These are phyloP conservation scores for Botrytis aclada DNA, from an alignment of 2,329 filamentous ascomycete species.

Conservation along the genomic window DNA sequence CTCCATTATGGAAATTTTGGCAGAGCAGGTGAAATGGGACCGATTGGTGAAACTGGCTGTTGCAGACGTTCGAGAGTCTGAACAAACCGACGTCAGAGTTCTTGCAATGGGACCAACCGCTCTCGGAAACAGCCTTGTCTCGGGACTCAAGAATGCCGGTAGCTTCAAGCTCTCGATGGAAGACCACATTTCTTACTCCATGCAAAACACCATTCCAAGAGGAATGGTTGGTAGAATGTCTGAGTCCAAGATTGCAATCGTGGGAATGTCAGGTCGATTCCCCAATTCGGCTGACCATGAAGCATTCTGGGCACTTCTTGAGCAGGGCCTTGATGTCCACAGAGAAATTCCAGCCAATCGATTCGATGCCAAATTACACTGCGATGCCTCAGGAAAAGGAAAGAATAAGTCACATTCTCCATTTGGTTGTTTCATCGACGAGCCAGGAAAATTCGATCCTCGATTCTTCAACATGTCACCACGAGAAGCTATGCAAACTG, in stretches of 20 bases:
- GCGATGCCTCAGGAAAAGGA: slow-evolving; percentile 65
- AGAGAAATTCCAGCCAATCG: slow-evolving; percentile 54
- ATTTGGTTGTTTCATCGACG: slow-evolving; percentile 66
- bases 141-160: slow-evolving; percentile 13
- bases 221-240: slow-evolving; percentile 20
- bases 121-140: slow-evolving; percentile 20
- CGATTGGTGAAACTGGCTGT: slow-evolving; percentile 22
- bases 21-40: slow-evolving; percentile 26
- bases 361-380: slow-evolving; percentile 69
- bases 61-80: slow-evolving; percentile 18
- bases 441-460: slow-evolving; percentile 72
- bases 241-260: slow-evolving; percentile 56
- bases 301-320: slow-evolving; percentile 70
- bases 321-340: slow-evolving; percentile 72
- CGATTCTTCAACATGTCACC: slow-evolving; percentile 84
- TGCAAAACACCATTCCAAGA: slow-evolving; percentile 24
- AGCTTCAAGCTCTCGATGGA: slow-evolving; percentile 23
- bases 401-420: slow-evolving; percentile 74
- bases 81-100: slow-evolving; percentile 21
- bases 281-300: slow-evolving; percentile 69
- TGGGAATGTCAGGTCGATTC: slow-evolving; percentile 77
- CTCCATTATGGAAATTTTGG: slow-evolving; percentile 25
- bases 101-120: slow-evolving; percentile 30
- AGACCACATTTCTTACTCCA: slow-evolving; percentile 24
- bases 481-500: slow-evolving; percentile 72